phyloP scores from a whole-genome alignment of 2,329 filamentous ascomycete species.

The Penicillium sp. region DNA sequence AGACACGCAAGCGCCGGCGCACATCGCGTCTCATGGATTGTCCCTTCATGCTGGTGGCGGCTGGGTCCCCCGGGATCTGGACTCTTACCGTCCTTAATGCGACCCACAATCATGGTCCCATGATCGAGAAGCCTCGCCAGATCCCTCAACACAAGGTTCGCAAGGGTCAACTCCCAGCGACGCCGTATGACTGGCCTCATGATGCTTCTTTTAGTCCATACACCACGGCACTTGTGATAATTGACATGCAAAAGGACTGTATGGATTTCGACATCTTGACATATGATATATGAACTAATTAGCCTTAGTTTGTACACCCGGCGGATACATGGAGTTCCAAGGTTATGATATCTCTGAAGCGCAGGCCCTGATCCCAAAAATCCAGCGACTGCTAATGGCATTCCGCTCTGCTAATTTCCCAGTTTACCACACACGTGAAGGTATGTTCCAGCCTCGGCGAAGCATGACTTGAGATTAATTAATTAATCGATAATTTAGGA shows the following conservation, averaged over 20 bases:
- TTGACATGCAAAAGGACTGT: slow-evolving; percentile 53
- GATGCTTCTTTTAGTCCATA: slow-evolving; percentile 46
- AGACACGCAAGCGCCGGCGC: slow-evolving; percentile 45
- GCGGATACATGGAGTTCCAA: slow-evolving; percentile 48
- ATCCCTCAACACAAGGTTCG: slow-evolving; percentile 43
- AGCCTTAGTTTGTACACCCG: slow-evolving; percentile 41
- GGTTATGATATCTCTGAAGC: slow-evolving; percentile 45
- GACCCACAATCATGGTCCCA: slow-evolving; percentile 45
- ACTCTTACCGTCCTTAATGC: slow-evolving; percentile 43
- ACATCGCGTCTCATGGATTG: slow-evolving; percentile 48
- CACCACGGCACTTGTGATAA: slow-evolving; percentile 48
- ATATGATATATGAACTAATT: not conserved
- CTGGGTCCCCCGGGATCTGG: slow-evolving; percentile 46
- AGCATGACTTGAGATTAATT: not conserved
- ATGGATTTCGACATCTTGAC: slow-evolving; percentile 12
- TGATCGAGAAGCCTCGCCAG: slow-evolving; percentile 43
- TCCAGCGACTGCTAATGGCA: slow-evolving; percentile 39
- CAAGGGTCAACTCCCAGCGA: slow-evolving; percentile 44
- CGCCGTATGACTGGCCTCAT: slow-evolving; percentile 50
- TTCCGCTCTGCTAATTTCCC: slow-evolving; percentile 44
- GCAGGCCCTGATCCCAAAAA: slow-evolving; percentile 41
- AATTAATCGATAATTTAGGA: slow-evolving; percentile 29
- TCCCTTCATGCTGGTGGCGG: slow-evolving; percentile 46
- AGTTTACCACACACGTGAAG: slow-evolving; percentile 49
- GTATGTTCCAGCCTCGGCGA: slow-evolving; percentile 17